Percentiles rank a stretch among this genome's conserved stretches.
Conservation (phyloP, 2,329 filamentous ascomycete species). For the Sporothrix euskadiensis region DNA sequence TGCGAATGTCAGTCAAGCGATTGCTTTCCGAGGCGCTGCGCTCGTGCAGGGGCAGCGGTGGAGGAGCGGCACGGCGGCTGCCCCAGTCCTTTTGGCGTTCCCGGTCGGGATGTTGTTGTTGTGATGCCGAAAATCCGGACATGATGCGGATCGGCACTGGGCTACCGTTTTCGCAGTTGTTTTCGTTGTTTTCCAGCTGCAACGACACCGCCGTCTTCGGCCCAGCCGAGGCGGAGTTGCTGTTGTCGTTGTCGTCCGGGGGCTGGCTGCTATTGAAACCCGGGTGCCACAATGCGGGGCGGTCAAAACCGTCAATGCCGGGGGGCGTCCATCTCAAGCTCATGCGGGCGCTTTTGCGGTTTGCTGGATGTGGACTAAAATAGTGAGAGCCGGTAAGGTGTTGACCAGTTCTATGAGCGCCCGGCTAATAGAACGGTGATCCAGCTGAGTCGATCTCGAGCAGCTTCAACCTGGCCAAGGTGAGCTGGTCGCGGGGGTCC, state of each 20-base stretch:
- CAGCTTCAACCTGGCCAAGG: background rate
- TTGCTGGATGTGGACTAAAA: background rate
- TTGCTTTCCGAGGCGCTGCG: constrained; percentile 47
- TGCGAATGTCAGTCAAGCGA: constrained; percentile 45
- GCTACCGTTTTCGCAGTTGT: constrained; percentile 12
- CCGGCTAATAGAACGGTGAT: constrained; percentile 21
- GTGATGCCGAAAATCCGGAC: constrained; percentile 25
- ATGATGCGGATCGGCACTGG: constrained; percentile 15
- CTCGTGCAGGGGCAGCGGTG: constrained; percentile 44
- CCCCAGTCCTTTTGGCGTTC: constrained; percentile 21
- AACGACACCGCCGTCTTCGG: constrained; percentile 17
- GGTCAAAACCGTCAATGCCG: constrained; percentile 26
- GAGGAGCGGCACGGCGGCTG: constrained; percentile 35
- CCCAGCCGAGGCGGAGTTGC: constrained; percentile 21
- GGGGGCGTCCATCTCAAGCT: constrained; percentile 27
- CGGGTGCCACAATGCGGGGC: constrained; percentile 20
- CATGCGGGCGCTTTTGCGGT: constrained; percentile 22
- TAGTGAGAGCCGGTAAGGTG: background rate
- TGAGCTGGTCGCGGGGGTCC: background rate
- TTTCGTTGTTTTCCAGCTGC: constrained; percentile 1
- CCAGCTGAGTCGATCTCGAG: constrained; percentile 4
- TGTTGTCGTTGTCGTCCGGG: background rate
- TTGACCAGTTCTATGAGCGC: constrained; percentile 8
- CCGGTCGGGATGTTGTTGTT: constrained; percentile 28
- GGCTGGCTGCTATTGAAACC: background rate